Conservation (phyloP, 495 filamentous ascomycete genomes). For the Tuber borchii region DNA sequence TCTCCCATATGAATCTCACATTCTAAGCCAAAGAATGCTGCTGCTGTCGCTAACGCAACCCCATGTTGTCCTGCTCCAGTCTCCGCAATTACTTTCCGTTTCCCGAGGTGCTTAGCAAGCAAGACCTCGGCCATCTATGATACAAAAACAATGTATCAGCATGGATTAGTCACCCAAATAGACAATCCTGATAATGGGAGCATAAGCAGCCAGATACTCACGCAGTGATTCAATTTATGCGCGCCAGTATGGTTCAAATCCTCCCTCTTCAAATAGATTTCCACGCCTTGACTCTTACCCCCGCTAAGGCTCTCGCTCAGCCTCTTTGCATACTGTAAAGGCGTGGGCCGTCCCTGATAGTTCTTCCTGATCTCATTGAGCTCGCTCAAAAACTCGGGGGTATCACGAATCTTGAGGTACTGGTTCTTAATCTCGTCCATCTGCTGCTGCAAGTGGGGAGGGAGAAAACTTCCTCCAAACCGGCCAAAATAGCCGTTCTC, state of each 20-base stretch:
- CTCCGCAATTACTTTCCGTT: constrained; percentile 33
- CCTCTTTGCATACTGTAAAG: constrained; percentile 29
- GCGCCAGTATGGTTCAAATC: constrained; percentile 42
- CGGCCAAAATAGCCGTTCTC: constrained; percentile 30
- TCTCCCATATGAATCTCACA: constrained; percentile 35
- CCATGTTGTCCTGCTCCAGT: constrained; percentile 36
- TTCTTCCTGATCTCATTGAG: constrained; percentile 29
- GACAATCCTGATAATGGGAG: no score
- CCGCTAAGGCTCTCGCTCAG: constrained; percentile 34
- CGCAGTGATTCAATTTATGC: constrained; percentile 42
- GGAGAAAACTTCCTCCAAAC: constrained; percentile 31
- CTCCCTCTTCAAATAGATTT: constrained; percentile 36
- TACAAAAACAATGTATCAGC: not conserved
- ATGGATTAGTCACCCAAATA: not conserved
- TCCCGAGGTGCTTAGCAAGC: constrained; percentile 41
- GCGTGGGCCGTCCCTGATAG: constrained; percentile 35
- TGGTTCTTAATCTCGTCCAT: constrained; percentile 26
- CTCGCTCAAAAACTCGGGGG: constrained; percentile 24
- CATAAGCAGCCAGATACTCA: constrained; percentile 3
- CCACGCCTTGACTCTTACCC: constrained; percentile 20
- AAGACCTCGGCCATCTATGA: constrained; percentile 37
- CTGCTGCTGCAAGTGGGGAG: constrained; percentile 22
- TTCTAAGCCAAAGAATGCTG: constrained; percentile 33
- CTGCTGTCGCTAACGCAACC: constrained; percentile 32
- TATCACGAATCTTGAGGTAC: constrained; percentile 22